A percentile compares a stretch with the other conserved stretches of the same genome.
These are phyloP conservation scores for Daldinia caldariorum DNA, from an alignment of 495 filamentous ascomycete species.

Conservation along the genomic window DNA sequence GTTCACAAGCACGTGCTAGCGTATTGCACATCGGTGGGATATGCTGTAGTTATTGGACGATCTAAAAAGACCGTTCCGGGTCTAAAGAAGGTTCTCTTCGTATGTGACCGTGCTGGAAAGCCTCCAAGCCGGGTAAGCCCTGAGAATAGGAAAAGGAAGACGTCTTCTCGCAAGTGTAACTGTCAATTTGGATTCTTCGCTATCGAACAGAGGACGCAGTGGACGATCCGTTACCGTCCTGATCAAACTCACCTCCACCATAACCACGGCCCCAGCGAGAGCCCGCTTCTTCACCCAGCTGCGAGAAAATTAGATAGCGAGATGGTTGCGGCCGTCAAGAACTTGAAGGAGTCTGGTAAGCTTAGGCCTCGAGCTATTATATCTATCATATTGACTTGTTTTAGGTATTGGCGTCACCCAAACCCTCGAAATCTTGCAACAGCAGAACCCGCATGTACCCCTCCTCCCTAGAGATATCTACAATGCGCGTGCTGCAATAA, in stretches of 20 bases:
- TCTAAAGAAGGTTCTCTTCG: conserved; percentile 67
- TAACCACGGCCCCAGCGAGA: conserved; percentile 66
- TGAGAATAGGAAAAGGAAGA: conserved; percentile 64
- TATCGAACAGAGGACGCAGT: conserved; percentile 65
- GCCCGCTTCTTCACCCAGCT: conserved; percentile 63
- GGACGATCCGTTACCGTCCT: conserved; percentile 65
- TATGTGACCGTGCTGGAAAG: conserved; percentile 66
- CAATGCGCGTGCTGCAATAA: conserved; percentile 66
- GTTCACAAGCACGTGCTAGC: conserved; percentile 62
- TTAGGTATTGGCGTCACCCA: conserved; percentile 64
- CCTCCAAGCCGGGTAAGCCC: conserved; percentile 63
- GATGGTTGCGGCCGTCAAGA: conserved; percentile 66
- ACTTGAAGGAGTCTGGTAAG: conserved; percentile 64
- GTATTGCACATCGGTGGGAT: conserved; percentile 66
- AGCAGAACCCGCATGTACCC: conserved; percentile 63
- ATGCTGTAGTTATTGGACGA: conserved; percentile 66
- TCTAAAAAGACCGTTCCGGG: conserved; percentile 67
- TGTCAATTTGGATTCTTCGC: conserved; percentile 68
- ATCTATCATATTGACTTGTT: conserved; percentile 37
- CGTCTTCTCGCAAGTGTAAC: conserved; percentile 66
- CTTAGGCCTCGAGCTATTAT: conserved; percentile 8
- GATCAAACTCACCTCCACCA: conserved; percentile 60
- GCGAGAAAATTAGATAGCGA: conserved; percentile 66
- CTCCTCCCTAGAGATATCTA: conserved; percentile 66
- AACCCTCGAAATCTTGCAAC: conserved; percentile 65